These are phyloP conservation scores for Trichoderma polysporum DNA, from an alignment of 2,329 filamentous ascomycete species.

Conservation along the genomic window DNA sequence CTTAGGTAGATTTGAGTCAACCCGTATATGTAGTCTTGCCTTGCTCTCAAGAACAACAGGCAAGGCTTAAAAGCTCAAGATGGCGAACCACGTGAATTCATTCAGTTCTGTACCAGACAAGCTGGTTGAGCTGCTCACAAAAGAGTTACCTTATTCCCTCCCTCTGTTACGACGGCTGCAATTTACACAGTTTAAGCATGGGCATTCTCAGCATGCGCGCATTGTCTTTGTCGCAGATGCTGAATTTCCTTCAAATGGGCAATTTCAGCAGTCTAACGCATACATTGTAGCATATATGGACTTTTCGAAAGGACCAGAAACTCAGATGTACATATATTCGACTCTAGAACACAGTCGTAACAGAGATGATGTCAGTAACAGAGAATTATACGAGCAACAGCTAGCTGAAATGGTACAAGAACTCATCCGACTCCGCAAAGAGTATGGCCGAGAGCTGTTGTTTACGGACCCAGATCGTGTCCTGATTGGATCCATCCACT, in stretches of 20 bases:
- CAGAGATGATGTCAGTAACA: background rate
- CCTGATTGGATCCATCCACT: constrained; percentile 38
- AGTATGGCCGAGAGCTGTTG: constrained; percentile 25
- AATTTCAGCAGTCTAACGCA: background rate
- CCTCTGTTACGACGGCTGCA: constrained; percentile 63
- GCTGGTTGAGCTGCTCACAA: constrained; percentile 49
- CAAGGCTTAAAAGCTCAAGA: background rate
- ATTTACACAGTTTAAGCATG: constrained; percentile 47
- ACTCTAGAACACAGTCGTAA: constrained; percentile 42
- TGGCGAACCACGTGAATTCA: constrained; percentile 21
- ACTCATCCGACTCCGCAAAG: constrained; percentile 30
- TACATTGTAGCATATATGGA: constrained; percentile 64
- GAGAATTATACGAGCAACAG: constrained; percentile 35
- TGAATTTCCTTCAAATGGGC: background rate
- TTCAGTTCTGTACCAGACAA: constrained; percentile 33
- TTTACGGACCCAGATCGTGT: constrained; percentile 31
- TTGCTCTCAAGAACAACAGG: background rate
- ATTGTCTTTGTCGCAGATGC: constrained; percentile 40
- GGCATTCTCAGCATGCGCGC: constrained; percentile 44
- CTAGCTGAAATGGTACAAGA: constrained; percentile 34
- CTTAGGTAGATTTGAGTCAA: too few relatives aligned
- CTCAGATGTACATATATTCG: constrained; percentile 63
- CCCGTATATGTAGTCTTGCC: background rate
- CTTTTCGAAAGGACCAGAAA: constrained; percentile 59
- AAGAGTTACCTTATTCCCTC: constrained; percentile 57